phyloP scores from a whole-genome alignment of 2,329 filamentous ascomycete species.

The Emmonsiellopsis sp. region DNA sequence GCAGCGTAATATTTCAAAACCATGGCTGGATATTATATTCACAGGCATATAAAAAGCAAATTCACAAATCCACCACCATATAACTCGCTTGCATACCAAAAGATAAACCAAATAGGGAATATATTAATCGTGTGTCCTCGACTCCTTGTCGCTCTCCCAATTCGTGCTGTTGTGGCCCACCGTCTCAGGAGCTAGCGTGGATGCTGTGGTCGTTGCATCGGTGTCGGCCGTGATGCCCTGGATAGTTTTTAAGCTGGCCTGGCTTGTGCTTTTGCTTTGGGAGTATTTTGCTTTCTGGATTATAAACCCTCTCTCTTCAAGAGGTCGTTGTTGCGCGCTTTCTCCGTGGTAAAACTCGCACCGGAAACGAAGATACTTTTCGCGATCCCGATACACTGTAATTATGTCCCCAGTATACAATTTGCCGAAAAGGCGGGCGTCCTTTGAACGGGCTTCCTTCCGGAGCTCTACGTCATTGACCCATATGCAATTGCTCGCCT shows the following conservation, averaged over 20 bases:
- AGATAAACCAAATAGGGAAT: not conserved
- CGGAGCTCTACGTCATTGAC: constrained; percentile 63
- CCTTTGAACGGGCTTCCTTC: constrained; percentile 43
- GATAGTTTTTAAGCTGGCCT: not conserved
- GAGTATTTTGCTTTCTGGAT: constrained; percentile 26
- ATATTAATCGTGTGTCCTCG: not conserved
- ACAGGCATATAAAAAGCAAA: no score
- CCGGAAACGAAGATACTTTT: constrained; percentile 31
- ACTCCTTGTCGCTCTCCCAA: not conserved
- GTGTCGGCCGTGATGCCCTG: not conserved
- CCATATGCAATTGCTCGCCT: constrained; percentile 63
- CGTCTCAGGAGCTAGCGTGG: not conserved
- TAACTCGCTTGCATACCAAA: not conserved
- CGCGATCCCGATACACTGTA: constrained; percentile 49
- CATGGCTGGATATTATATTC: no score
- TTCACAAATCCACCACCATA: not conserved
- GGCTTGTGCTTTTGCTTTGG: not conserved
- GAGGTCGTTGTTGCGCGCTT: constrained; percentile 32
- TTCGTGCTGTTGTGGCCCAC: not conserved
- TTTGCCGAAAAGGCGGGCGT: constrained; percentile 51
- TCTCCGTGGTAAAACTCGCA: constrained; percentile 39
- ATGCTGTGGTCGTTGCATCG: not conserved
- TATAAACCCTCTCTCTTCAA: constrained; percentile 30
- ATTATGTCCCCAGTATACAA: constrained; percentile 70
- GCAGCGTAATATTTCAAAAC: no score